These are phyloP conservation scores for Phaeosphaeria sp. DNA, from an alignment of 2,329 filamentous ascomycete genomes.

Conservation along the genomic window DNA sequence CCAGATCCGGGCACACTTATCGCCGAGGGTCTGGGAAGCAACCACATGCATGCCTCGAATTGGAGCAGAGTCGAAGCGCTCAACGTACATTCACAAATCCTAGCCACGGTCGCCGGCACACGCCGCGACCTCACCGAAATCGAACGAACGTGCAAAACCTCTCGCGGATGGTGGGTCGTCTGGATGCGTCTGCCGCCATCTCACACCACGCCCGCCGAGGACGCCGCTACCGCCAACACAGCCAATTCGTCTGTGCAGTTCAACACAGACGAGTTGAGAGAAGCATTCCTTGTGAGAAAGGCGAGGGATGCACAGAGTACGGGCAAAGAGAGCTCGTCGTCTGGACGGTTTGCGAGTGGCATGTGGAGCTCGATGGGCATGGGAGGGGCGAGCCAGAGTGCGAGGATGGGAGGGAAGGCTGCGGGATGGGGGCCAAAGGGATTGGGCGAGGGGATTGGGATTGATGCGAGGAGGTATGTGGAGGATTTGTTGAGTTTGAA, in stretches of 20 bases:
- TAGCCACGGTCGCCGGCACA: slow-evolving; percentile 63
- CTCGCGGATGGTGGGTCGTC: slow-evolving; percentile 71
- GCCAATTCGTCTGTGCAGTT: slow-evolving; percentile 24
- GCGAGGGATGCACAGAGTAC: slow-evolving; percentile 42
- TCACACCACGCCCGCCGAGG: slow-evolving; percentile 11
- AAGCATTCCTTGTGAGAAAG: slow-evolving; percentile 53
- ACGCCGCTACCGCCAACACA: slow-evolving; percentile 4
- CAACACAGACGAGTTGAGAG: slow-evolving; percentile 42
- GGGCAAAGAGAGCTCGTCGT: slow-evolving; percentile 15
- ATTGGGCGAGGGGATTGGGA: slow-evolving; percentile 75
- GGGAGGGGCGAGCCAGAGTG: slow-evolving; percentile 22
- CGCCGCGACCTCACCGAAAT: slow-evolving; percentile 54
- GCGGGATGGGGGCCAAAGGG: slow-evolving; percentile 65
- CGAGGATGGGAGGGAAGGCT: slow-evolving; percentile 47
- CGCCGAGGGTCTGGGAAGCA: slow-evolving; percentile 46
- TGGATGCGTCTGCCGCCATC: slow-evolving; percentile 63
- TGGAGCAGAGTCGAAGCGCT: slow-evolving; percentile 67
- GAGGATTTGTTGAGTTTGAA: slow-evolving; percentile 73
- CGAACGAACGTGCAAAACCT: slow-evolving; percentile 68
- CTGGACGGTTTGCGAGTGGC: slow-evolving; percentile 38
- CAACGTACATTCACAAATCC: slow-evolving; percentile 66
- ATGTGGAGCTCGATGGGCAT: slow-evolving; percentile 41
- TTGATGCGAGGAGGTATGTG: slow-evolving; percentile 78
- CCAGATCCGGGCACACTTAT: slow-evolving; percentile 58
- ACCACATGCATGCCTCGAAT: neutral